Evolutionary conservation across 805 yeast species (phyloP), one percentile per base, ranked within the genome.

Genomic region (Metschnikowia dekortorum): DNA sequence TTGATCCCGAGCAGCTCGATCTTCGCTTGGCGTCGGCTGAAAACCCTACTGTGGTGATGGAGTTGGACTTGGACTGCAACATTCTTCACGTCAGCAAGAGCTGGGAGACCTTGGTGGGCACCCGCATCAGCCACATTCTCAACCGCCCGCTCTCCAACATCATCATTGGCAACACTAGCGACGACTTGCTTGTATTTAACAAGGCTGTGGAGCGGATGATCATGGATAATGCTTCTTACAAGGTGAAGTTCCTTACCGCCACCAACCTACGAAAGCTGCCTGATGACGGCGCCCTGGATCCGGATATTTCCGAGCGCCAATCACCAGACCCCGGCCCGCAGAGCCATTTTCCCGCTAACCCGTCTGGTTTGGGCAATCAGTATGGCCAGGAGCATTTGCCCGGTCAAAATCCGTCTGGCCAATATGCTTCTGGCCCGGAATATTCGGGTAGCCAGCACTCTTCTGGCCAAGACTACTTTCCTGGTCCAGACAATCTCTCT

Each of bases 61-160:
- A 92, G 66, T 70, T 94, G 53, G 91, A 85, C 60, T 68, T 89
- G 62, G 85, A 84, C 59, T 89, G 97, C 31, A 81, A 77, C 33
- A 83, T 94, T n/a, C 78, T 79, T 48, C 88, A 86, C 64, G 65
- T 90, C 28, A 80, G 92, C 54, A 80, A 79, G 55, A 80, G 85
- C 55, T 92, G 97, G 97, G 85, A 83, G 55, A 62, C 76, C 8
- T 76, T 90, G 7, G 88, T 89, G 8, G 95, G 95, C 1, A 85
- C 89, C 0, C 73, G 72, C 11, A 71, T 79, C 4, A 64, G 69
- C 10, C 81, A 83, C 61, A 73, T 87, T n/a, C 51, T 81, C 4
- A 68, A 74, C 35, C 72, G 75, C 47, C 84, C 87, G 1, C 80
- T 89, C 1, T 71, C 85, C 1, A 75, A 79, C 43, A 71, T 87